Conservation (phyloP, 805 yeast species). For the Candida pini region DNA sequence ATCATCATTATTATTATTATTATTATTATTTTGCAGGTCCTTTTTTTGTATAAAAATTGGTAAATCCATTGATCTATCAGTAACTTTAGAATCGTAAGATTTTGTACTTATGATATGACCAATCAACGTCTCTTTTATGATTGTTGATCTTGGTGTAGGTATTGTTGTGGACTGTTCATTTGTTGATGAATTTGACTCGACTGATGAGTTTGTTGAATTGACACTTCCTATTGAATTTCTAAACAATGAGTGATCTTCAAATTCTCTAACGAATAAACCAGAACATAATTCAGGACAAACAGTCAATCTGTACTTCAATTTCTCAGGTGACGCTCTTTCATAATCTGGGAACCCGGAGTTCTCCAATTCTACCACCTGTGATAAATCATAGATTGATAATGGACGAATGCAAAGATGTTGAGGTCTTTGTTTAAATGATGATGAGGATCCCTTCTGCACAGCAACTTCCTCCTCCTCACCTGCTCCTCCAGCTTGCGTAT, state of each 20-base stretch:
- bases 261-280: constrained; percentile 78
- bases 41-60: constrained; percentile 36
- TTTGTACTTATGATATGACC: constrained; percentile 83
- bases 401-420: constrained; percentile 70
- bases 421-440: constrained; percentile 36
- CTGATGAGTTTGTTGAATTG: constrained; percentile 18
- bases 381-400: constrained; percentile 65
- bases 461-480: too few relatives aligned
- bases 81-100: constrained; percentile 40
- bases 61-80: constrained; percentile 54
- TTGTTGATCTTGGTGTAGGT: constrained; percentile 44
- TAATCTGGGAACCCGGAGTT: constrained; percentile 58
- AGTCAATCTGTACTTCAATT: constrained; percentile 60
- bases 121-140: constrained; percentile 57
- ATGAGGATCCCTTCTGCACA: too few relatives aligned
- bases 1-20: too few relatives aligned
- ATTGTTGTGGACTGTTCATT: constrained; percentile 4
- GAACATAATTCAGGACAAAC: constrained; percentile 88
- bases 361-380: constrained; percentile 59
- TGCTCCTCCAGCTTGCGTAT: too few relatives aligned
- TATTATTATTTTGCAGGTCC: not conserved
- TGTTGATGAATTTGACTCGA: constrained; percentile 18
- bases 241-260: constrained; percentile 25
- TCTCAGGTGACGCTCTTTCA: constrained; percentile 66
- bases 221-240: not conserved